Percentiles rank a stretch among this genome's conserved stretches.
phyloP scores from a whole-genome alignment of 1,284 basidiomycete species.

The Microbotryomycetes sp. region DNA sequence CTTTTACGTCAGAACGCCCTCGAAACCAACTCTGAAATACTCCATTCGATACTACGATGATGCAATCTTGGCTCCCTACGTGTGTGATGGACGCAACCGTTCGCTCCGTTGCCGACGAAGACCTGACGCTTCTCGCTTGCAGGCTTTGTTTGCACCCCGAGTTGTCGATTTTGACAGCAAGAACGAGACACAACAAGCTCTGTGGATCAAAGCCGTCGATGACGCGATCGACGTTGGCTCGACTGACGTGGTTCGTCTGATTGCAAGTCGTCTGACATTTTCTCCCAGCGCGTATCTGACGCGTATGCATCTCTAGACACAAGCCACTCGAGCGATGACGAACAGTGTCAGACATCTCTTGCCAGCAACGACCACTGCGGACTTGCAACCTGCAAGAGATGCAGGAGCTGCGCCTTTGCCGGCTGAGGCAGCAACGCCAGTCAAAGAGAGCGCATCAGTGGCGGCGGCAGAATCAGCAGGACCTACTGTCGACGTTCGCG shows the following conservation, averaged over 20 bases:
- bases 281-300: no score
- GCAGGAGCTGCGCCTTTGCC: constrained; percentile 1
- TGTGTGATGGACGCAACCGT: constrained; percentile 42
- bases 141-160: constrained; percentile 88
- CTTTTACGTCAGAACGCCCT: constrained; percentile 73
- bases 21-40: constrained; percentile 75
- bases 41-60: constrained; percentile 90
- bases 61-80: constrained; percentile 89
- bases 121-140: constrained; percentile 1
- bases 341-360: constrained; percentile 29
- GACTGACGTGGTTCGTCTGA: constrained; percentile 40
- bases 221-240: constrained; percentile 45
- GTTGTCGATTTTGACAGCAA: constrained; percentile 84
- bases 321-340: constrained; percentile 32
- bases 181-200: constrained; percentile 36
- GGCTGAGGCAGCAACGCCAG: constrained; percentile 58
- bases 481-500: constrained; percentile 59
- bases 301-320: constrained; percentile 14
- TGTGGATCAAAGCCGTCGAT: constrained; percentile 41
- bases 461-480: neutral
- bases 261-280: neutral
- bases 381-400: neutral
- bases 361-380: neutral
- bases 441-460: constrained; percentile 56
- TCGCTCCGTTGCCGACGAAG: neutral